These are phyloP conservation scores for Phyllosticta citribraziliensis DNA, from an alignment of 2,329 filamentous ascomycete species.

Conservation along the genomic window DNA sequence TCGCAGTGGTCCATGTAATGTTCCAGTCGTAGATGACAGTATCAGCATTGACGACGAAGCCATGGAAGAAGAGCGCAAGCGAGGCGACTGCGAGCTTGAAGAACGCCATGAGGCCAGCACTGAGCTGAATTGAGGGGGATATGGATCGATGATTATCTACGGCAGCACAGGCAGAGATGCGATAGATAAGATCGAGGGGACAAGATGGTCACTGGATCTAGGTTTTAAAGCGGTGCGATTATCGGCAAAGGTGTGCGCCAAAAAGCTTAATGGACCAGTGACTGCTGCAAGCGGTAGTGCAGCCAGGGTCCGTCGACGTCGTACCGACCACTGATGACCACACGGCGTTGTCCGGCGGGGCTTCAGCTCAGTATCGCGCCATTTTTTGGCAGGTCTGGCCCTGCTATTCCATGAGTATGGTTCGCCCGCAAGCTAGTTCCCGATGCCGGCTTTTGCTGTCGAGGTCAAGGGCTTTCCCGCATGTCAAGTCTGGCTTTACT, in stretches of 20 bases:
- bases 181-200: background rate
- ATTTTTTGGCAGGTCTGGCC: background rate
- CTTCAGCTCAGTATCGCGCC: background rate
- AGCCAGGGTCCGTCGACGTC: background rate
- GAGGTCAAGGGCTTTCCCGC: background rate
- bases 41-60: conserved; percentile 1
- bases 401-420: background rate
- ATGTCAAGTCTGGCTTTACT: background rate
- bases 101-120: background rate
- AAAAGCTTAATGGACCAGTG: background rate
- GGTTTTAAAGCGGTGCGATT: background rate
- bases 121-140: background rate
- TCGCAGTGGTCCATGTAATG: conserved; percentile 60
- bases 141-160: background rate
- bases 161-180: background rate
- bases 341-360: background rate
- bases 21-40: conserved; percentile 55
- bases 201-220: background rate
- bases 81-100: background rate
- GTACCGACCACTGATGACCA: background rate
- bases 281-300: background rate
- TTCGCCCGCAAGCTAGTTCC: background rate
- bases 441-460: background rate
- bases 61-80: background rate
- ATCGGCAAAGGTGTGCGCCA: background rate